Evolutionary conservation across 2,329 filamentous ascomycete species (phyloP), one percentile per base, ranked within the genome.

Genomic region (Hypomyces perniciosus): DNA sequence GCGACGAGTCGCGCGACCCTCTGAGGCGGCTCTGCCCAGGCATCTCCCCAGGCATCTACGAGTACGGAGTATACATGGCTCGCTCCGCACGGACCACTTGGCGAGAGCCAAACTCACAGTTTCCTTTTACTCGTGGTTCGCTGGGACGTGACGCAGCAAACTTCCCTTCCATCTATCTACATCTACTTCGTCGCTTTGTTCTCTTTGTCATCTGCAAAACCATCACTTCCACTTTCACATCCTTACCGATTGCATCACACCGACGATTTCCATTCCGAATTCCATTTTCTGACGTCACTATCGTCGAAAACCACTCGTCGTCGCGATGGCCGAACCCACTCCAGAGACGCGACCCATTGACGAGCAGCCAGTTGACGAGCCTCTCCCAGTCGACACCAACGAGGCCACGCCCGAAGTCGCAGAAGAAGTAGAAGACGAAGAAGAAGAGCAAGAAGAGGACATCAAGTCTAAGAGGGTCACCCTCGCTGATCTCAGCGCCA

Each of bases 401-500:
- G 27, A 41, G 12, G 44, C 20, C 7, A n/a, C 33, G 9, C 26
- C 44, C 12, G 10, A 20, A 43, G 13, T 33, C 28, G 52, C 46
- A 13, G 48, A 46, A 30, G 29, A 44, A 3, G 50, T 20, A 30
- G 49, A 35, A 6, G 55, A 63, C 46, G 58, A 59, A 46, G 55
- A 53, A 31, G 59, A 61, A 39, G 65, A 61, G 43, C 58, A 56
- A 42, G 73, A 75, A 48, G 70, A 76, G 50, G 74, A 76, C 55
- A 58, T 65, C 59, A 74, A 75, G 52, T 77, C 75, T 27, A 71
- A 71, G 62, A 82, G 77, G 65, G 81, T 86, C 53, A 84, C 83
- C 37, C 79, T 95, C 42, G 82, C 85, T 55, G 86, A 95, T 65
- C 78, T 96, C 57, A 85, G 82, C 62, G 86, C 87, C 54, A 86